Evolutionary conservation across 176 grass and related monocot species (phyloP).

Genomic region (Ensete glaucum): DNA sequence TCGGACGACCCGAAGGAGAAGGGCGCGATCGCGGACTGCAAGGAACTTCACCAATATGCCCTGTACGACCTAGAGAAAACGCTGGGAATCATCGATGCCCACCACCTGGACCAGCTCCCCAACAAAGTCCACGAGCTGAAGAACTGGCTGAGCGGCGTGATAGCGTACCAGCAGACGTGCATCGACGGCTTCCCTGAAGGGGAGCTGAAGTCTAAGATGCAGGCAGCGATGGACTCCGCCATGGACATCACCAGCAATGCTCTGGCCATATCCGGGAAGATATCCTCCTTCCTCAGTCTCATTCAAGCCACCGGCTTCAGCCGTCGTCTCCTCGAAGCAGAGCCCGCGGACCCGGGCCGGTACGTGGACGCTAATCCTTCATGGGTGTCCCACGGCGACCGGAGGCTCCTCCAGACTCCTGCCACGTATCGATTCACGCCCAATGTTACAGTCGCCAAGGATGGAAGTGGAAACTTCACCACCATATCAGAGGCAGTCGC

Average conservation of each 20-base stretch:
- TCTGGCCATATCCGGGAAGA: background rate
- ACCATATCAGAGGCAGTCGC: background rate
- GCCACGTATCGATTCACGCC: background rate
- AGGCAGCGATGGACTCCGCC: background rate
- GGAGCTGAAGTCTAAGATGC: slow-evolving; percentile 5
- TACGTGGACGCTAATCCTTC: background rate
- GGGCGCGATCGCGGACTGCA: slow-evolving; percentile 54
- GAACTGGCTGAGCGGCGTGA: slow-evolving; percentile 13
- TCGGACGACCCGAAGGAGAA: slow-evolving; percentile 46
- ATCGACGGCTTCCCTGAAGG: slow-evolving; percentile 11
- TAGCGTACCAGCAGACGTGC: slow-evolving; percentile 7
- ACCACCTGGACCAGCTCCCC: slow-evolving; percentile 22
- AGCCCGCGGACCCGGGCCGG: background rate
- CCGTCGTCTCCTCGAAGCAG: background rate
- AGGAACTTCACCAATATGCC: slow-evolving; percentile 38
- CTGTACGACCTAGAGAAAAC: slow-evolving; percentile 46
- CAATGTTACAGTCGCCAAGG: slow-evolving; percentile 9
- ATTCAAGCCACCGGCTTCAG: background rate
- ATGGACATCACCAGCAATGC: slow-evolving; percentile 4
- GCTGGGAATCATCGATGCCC: slow-evolving; percentile 28
- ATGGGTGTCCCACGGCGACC: background rate
- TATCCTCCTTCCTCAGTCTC: background rate
- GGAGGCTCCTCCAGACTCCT: background rate
- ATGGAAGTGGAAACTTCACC: slow-evolving; percentile 11
- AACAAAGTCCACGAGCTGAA: background rate